Conservation (phyloP, 306 rosid genomes). For the Psophocarpus tetragonolobus region DNA sequence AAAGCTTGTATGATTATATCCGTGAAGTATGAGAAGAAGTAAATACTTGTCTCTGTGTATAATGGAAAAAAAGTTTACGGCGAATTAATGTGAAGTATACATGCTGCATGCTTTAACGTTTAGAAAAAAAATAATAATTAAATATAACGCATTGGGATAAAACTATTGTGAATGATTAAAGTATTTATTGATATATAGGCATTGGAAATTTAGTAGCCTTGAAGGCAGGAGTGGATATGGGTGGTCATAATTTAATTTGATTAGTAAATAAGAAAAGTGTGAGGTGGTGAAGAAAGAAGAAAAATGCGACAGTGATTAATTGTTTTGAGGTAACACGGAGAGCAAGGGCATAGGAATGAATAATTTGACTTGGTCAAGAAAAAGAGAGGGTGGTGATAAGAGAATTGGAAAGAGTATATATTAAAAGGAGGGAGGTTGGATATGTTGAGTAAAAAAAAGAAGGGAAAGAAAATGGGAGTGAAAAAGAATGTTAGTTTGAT, state of each 20-base stretch:
- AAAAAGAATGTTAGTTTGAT: constrained; percentile 36
- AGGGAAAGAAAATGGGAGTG: constrained; percentile 42
- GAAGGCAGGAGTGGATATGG: no score
- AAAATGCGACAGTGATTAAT: background rate
- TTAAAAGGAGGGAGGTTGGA: no score
- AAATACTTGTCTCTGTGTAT: no score
- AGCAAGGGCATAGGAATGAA: constrained; percentile 23
- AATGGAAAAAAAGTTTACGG: background rate
- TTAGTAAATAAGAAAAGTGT: background rate
- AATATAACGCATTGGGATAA: background rate
- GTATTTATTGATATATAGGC: background rate
- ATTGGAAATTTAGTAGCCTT: background rate
- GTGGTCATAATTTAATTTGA: background rate
- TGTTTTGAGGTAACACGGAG: constrained; percentile 2
- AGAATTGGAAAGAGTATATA: no score
- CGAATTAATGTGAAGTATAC: background rate
- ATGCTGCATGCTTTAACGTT: background rate
- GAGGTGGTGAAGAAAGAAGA: background rate
- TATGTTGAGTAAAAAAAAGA: no score
- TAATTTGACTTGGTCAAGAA: constrained; percentile 41
- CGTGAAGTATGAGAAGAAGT: background rate
- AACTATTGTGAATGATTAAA: background rate
- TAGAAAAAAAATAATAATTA: background rate
- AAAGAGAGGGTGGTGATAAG: no score
- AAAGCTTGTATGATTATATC: background rate